phyloP scores from a whole-genome alignment of 106 monocot genomes.

The Acorus calamus region DNA sequence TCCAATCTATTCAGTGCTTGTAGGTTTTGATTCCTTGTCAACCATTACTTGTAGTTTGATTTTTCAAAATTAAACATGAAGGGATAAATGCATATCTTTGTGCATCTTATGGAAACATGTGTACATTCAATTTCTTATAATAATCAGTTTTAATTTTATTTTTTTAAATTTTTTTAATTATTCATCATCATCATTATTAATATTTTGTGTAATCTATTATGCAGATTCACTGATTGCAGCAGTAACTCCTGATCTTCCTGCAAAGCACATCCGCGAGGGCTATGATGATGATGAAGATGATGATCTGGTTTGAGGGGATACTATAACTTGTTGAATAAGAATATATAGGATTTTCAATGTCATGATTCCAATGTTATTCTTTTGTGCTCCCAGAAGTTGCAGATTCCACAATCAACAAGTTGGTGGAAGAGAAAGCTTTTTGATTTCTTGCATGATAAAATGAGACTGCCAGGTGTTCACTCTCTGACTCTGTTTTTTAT shows the following conservation, averaged over 20 bases:
- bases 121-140: no score
- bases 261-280: constrained; percentile 65
- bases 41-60: no score
- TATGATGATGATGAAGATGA: constrained; percentile 59
- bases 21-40: no score
- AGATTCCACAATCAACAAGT: constrained; percentile 59
- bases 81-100: no score
- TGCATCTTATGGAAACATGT: no score
- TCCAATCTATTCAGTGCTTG: no score
- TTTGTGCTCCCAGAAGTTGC: constrained; percentile 51
- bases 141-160: neutral
- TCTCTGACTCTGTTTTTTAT: neutral
- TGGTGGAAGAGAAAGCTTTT: constrained; percentile 65
- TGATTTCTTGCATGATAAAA: constrained; percentile 60
- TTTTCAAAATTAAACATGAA: no score
- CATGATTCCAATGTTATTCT: neutral
- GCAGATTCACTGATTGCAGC: constrained; percentile 76
- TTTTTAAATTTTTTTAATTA: neutral
- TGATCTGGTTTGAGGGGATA: constrained; percentile 47
- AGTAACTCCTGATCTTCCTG: constrained; percentile 78
- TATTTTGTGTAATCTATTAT: neutral
- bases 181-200: no score
- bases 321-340: no score
- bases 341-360: neutral
- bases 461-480: constrained; percentile 76